Evolutionary conservation across 2,329 filamentous ascomycete species (phyloP), one percentile per base, ranked within the genome.

Genomic region (Pseudofabraea citricarpa): DNA sequence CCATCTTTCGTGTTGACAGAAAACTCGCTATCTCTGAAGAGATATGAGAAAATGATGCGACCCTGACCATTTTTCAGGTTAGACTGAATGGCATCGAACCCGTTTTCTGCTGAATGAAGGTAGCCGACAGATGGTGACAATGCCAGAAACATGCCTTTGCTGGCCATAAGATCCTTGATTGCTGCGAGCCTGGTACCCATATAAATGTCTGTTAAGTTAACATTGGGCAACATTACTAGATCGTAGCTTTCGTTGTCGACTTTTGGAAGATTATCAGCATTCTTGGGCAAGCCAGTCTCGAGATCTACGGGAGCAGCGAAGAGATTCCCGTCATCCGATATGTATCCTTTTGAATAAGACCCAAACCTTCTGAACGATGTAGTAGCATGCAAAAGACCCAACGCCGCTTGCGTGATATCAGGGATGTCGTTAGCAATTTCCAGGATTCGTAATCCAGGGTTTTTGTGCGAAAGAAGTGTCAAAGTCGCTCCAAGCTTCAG

Each of bases 261-360:
- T 36, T 23, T 44, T 42, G 33, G 51, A 43, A 9, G 47, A 49
- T 4, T 38, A 20, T 26, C 64, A 54, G 36, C 61, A 45, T 13
- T 54, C 48, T 47, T 66, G 60, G 23, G 54, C 54, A 43, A 64
- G 61, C 8, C 24, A 27, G 24, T n/a, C 8, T 8, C 24, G 8
- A 27, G 24, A 27, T 29, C 26, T 29, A 29, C 26, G 4, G 26
- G 10, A 3, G 10, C 26, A 18, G 16, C 16, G 12, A 35, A n/a
- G 9, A 35, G 31, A 10, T 35, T 16, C 12, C 16, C 16, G 16
- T 35, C 16, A 10, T 18, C 31, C 31, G 12, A 9, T 7, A 27
- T 8, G 7, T 7, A 27, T 10, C 31, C 31, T 35, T 9, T 35
- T 9, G 12, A 9, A 18, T 35, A 35, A 2, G 31, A 13, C 16